These are phyloP conservation scores for Fusarium sp. DNA, from an alignment of 2,329 filamentous ascomycete species.

Conservation along the genomic window DNA sequence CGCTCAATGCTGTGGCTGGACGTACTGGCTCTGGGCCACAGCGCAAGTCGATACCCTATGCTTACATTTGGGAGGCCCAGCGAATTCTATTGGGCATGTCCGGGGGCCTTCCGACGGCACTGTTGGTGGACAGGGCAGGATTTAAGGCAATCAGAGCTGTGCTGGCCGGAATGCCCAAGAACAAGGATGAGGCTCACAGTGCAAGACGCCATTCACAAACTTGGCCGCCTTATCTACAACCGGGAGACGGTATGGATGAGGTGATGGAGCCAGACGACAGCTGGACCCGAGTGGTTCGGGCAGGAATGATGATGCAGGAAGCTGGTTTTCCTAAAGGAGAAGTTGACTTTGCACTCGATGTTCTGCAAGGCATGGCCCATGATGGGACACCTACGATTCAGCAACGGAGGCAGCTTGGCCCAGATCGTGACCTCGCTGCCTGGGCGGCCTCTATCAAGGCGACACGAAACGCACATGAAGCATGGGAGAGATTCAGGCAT, in stretches of 20 bases:
- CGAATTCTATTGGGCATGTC: constrained; percentile 62
- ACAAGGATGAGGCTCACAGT: constrained; percentile 57
- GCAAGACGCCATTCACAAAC: constrained; percentile 58
- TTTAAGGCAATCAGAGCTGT: constrained; percentile 64
- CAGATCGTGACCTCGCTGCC: constrained; percentile 31
- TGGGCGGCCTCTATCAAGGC: constrained; percentile 67
- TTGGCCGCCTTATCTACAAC: constrained; percentile 68
- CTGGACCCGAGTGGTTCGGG: constrained; percentile 61
- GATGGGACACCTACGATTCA: constrained; percentile 66
- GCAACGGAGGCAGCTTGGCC: constrained; percentile 44
- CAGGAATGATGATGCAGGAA: constrained; percentile 62
- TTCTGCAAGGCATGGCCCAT: constrained; percentile 60
- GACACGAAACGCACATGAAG: constrained; percentile 67
- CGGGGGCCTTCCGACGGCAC: constrained; percentile 54
- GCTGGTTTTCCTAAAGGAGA: constrained; percentile 60
- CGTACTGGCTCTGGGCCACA: constrained; percentile 38
- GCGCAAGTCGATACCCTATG: constrained; percentile 42
- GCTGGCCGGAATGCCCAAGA: constrained; percentile 62
- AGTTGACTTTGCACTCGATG: constrained; percentile 58
- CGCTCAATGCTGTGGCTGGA: constrained; percentile 42
- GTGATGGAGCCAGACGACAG: constrained; percentile 59
- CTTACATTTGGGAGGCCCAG: constrained; percentile 63
- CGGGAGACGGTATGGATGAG: constrained; percentile 67
- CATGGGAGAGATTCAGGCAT: constrained; percentile 61
- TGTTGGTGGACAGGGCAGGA: constrained; percentile 59